Conservation (phyloP, 148 eudicot genomes). For the Camellia granthamiana region DNA sequence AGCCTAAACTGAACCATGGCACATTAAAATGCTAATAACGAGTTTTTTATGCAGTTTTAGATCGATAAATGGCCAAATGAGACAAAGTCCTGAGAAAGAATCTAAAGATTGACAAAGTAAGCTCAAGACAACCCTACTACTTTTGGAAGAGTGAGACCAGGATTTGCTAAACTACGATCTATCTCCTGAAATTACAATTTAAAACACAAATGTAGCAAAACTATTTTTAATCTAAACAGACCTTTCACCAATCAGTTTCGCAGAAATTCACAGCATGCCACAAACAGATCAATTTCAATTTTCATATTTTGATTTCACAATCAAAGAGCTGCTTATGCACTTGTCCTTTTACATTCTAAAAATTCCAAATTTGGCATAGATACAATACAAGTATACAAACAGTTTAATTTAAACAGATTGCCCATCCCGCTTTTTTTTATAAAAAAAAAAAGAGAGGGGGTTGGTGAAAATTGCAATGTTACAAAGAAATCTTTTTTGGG, state of each 20-base stretch:
- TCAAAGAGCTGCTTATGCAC: not conserved
- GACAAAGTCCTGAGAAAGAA: not conserved
- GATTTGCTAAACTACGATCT: not conserved
- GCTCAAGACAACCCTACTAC: not conserved
- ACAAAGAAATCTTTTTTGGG: too few relatives aligned
- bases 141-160: not conserved
- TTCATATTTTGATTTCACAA: not conserved
- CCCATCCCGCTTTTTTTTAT: not conserved
- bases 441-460: not conserved
- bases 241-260: not conserved
- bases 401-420: not conserved
- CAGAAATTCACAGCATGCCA: not conserved
- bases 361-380: constrained; percentile 3
- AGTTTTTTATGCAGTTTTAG: too few relatives aligned
- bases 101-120: not conserved
- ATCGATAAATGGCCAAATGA: too few relatives aligned
- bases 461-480: too few relatives aligned
- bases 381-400: not conserved
- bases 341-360: not conserved
- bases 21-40: not conserved
- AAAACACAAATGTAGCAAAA: not conserved
- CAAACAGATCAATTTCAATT: not conserved
- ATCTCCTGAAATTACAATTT: not conserved
- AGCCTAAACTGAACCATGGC: too few relatives aligned
- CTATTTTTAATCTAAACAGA: not conserved